Evolutionary conservation across 169 alveolate genomes (phyloP).

Genomic region (Hepatocystis sp.): DNA sequence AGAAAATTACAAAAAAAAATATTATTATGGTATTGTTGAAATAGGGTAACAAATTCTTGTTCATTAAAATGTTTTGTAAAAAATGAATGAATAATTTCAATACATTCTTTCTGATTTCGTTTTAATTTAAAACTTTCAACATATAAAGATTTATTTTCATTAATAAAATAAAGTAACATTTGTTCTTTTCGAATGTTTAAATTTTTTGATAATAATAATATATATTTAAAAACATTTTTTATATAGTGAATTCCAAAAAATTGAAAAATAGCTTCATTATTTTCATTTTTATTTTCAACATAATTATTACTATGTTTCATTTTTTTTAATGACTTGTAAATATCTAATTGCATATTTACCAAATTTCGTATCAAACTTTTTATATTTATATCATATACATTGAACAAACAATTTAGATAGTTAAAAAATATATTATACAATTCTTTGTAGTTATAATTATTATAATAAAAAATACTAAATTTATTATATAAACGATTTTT

Average conservation of each 20-base stretch:
- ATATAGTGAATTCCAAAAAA: conserved; percentile 41
- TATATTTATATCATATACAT: conserved; percentile 49
- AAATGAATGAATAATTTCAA: conserved; percentile 11
- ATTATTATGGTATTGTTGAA: conserved; percentile 10
- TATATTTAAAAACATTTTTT: conserved; percentile 43
- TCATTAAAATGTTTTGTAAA: conserved; percentile 43
- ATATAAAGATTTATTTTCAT: conserved; percentile 68
- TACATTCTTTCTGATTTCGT: conserved; percentile 35
- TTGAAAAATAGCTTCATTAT: conserved; percentile 27
- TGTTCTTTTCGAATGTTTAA: conserved; percentile 60
- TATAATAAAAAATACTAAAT: conserved; percentile 57
- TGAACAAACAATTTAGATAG: conserved; percentile 24
- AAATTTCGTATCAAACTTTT: conserved; percentile 29
- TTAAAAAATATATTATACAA: conserved; percentile 34
- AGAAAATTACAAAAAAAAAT: conserved; percentile 58
- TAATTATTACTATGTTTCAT: conserved; percentile 17
- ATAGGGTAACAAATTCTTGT: conserved; percentile 18
- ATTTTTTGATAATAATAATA: conserved; percentile 52
- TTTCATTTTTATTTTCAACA: conserved; percentile 1
- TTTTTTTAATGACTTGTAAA: conserved; percentile 28
- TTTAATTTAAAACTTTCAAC: conserved; percentile 61
- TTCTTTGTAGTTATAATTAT: conserved; percentile 63
- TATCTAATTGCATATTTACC: conserved; percentile 45
- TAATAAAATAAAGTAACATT: conserved; percentile 42
- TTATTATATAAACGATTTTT: conserved; percentile 42